Base-by-base conservation (phyloP, 495 filamentous ascomycete genomes). In the Bacidia gigantensis region DNA sequence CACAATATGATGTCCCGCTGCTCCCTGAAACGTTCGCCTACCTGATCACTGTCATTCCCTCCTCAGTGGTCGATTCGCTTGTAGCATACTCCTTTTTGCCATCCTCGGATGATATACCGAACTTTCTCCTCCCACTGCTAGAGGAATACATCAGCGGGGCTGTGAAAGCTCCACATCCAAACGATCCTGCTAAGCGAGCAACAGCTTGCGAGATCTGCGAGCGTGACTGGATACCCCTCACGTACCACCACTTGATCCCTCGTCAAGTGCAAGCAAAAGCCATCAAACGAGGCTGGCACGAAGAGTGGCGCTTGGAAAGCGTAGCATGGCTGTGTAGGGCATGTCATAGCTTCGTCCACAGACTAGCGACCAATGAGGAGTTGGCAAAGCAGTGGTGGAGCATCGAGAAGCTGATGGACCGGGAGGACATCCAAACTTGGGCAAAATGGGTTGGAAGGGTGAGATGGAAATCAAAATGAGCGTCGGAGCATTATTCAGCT, bases 261-360 rank as follows among this genome's bases (percentile, higher is more conserved):
- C 71, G 78, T 25, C 70, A 74, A 35, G 77, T 86, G 57, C 88
- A 93, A 66, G 77, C 72, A n/a, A 89, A 87, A 67, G 86, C 78
- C 5, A 58, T 86, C 11, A 85, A 86, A 67, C 71, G 85, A 25
- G 86, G 86, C 2, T 93, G 87, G 87, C 84, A 88, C 71, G 73
- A 76, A 14, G 78, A 80, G 55, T 81, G 81, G 71, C 74, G 78
- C 68, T 58, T 90, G 66, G 78, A 85, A 63, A 87, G 77, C 62
- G 87, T 93, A 23, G 88, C 88, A 25, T 95, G 87, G 87, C 64
- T 95, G 59, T 94, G 88, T 69, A 74, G 87, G 20, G 85, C 88
- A 14, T 95, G 88, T 60, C 88, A 95, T 74, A 75, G 73, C 26
- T 87, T 88, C 62, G 86, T 94, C 64, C 88, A 95, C 74, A 65